Base-by-base conservation (phyloP, 1,139 yeast species). In the Scheffersomyces illinoinensis region DNA sequence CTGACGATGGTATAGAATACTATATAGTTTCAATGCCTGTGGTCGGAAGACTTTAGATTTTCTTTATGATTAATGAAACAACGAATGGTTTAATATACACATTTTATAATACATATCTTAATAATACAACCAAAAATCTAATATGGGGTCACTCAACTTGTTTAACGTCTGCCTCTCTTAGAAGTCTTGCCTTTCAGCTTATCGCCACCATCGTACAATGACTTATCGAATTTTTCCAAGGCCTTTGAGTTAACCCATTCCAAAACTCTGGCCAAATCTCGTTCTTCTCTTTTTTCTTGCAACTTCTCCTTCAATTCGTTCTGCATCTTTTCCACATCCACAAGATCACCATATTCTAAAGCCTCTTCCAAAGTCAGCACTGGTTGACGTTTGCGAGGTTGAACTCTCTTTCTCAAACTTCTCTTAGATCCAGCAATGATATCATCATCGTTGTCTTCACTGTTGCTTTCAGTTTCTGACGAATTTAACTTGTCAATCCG, bases 211-310 rank as follows among this genome's bases (percentile, higher is more conserved):
- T 86, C 89, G 62, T 85, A 87, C 59, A 87, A 83, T 0, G 83
- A 73, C 62, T 79, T 79, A 6, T 86, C 90, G 39, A 78, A 74
- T 54, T 72, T 68, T 18, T 85, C 88, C 24, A 80, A 66, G 1
- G 91, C 90, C 19, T 78, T 72, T 7, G 86, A 79, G 65, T 88
- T 88, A 33, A 85, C 86, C 91, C 91, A 88, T 60, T 84, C 86
- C 4, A 79, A 66, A 26, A 85, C 85, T 57, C 88, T 71, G 33
- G 77, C 74, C 53, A 76, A 68, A 59, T 79, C 85, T 56, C 82
- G 74, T 20, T 79, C 78, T 43, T 73, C 70, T 56, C 70, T 69
- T 61, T 78, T 66, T 8, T 72, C 71, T 1, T 64, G 67, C 55
- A 84, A 64, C 50, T 70, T 68, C 18, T 68, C 68, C 52, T 67